Base-by-base conservation (phyloP, 1,284 basidiomycete species). In the Ustilago crameri region DNA sequence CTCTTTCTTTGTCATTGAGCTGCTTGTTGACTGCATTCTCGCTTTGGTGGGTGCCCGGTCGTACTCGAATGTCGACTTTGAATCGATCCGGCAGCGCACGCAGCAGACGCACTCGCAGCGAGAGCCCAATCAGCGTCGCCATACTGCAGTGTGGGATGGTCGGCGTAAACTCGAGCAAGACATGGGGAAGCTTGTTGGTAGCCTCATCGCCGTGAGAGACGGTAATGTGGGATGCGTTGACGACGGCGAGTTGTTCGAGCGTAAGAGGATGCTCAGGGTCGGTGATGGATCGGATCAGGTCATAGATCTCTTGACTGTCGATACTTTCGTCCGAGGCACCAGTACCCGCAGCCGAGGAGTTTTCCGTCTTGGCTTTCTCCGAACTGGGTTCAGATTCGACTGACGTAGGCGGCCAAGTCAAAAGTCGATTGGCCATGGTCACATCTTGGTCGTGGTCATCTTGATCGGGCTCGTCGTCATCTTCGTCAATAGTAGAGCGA, bases 111-210 rank as follows among this genome's bases (percentile, higher is more conserved):
- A 98, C 95, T 12, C 95, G 90, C 44, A 98, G 91, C 8, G 92
- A 94, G 18, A 98, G 87, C 24, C 95, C 96, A 58, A 99, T 98
- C 45, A 98, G 86, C 2, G 95, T 98, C 3, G 94, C 95, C 93
- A 96, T 95, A 47, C 93, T 93, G 80, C 95, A 99, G 82, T 98
- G 95, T 5, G 96, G 96, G 26, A 97, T 95, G 0, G 95, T 99
- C 2, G 96, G 96, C 7, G 95, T 98, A 50, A 83, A 84, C 17
- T 81, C 80, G 48, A 83, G 70, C 27, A 89, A 86, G 32, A 98
- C 87, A 27, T 78, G 73, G 42, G 89, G 88, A 3, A 78, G 57
- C 14, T 54, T 57, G 37, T 78, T 61, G 5, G 57, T 41, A 0
- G 48, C 44, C 0, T 20, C 14, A 40, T 80, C 74, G 50, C 75